Percentiles rank a stretch among this genome's conserved stretches.
phyloP scores from a whole-genome alignment of 352 stramenopile genomes.

The Globisporangium canariense region DNA sequence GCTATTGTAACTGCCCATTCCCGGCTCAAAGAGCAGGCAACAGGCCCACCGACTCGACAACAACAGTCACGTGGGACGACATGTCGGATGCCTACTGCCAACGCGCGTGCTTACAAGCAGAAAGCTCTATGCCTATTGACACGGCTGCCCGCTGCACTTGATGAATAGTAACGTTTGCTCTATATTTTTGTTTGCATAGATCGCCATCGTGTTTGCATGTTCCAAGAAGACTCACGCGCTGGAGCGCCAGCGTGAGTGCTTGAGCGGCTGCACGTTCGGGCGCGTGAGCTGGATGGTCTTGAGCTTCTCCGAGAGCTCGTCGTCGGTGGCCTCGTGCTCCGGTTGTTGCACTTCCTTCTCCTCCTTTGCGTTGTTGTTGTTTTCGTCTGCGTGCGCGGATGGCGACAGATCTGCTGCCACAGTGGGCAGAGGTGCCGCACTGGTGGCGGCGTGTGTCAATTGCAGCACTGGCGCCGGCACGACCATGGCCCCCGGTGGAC shows the following conservation, averaged over 20 bases:
- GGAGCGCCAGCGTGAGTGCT: conserved; percentile 32
- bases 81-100: too few species aligned
- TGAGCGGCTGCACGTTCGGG: conserved; percentile 50
- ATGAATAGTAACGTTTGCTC: too few species aligned
- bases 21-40: too few species aligned
- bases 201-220: neutral
- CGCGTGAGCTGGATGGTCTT: conserved; percentile 61
- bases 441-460: neutral
- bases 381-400: neutral
- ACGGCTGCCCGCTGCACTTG: neutral
- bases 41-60: too few species aligned
- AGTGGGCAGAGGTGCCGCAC: neutral
- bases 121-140: neutral
- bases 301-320: conserved; percentile 63
- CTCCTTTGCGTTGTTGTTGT: conserved; percentile 6
- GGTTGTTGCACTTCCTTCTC: conserved; percentile 1
- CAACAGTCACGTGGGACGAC: too few species aligned
- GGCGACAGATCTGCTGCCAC: neutral
- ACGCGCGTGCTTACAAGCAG: too few species aligned
- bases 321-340: conserved; percentile 36
- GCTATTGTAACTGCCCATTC: too few species aligned
- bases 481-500: conserved; percentile 9
- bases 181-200: neutral
- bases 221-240: conserved; percentile 7
- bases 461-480: conserved; percentile 2